These are phyloP conservation scores for Cystobasidium slooffiae DNA, from an alignment of 1,284 basidiomycete species.

Conservation along the genomic window DNA sequence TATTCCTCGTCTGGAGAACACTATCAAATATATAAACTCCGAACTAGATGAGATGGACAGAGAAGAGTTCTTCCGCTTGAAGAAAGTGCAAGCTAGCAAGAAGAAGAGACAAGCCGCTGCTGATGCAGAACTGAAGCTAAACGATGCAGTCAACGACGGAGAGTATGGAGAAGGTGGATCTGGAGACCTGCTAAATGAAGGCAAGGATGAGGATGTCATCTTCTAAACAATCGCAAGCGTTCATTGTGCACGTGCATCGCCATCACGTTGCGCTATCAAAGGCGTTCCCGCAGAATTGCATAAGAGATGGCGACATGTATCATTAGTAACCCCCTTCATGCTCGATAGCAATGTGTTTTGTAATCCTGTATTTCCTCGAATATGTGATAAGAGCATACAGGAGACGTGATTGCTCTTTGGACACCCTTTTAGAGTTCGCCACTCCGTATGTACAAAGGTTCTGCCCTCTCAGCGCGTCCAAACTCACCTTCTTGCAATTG, in stretches of 20 bases:
- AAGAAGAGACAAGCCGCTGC: slow-evolving; percentile 76
- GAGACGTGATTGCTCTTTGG: neutral
- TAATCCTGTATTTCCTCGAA: too few relatives aligned
- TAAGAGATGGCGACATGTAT: too few relatives aligned
- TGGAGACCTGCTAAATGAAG: slow-evolving; percentile 70
- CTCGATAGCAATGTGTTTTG: too few relatives aligned
- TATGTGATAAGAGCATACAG: too few relatives aligned
- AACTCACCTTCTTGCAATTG: slow-evolving; percentile 8
- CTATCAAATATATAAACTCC: slow-evolving; percentile 95
- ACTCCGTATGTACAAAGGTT: neutral
- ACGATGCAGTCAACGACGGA: slow-evolving; percentile 55
- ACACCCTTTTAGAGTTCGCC: slow-evolving; percentile 14
- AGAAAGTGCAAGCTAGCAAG: slow-evolving; percentile 86
- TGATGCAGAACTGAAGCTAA: slow-evolving; percentile 54
- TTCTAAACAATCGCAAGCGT: slow-evolving; percentile 62
- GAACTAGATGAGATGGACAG: slow-evolving; percentile 92
- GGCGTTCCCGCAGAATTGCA: neutral
- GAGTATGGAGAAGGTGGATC: slow-evolving; percentile 56
- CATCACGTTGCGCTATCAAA: neutral
- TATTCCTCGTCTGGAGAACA: slow-evolving; percentile 94
- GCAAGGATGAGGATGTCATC: slow-evolving; percentile 89
- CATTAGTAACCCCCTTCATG: neutral
- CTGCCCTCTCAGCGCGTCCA: neutral
- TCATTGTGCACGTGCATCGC: neutral
- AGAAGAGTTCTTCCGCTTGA: slow-evolving; percentile 89